A percentile compares a stretch with the other conserved stretches of the same genome.
These are phyloP conservation scores for Skeletonema grethae DNA, from an alignment of 108 stramenopile genomes.

Conservation along the genomic window DNA sequence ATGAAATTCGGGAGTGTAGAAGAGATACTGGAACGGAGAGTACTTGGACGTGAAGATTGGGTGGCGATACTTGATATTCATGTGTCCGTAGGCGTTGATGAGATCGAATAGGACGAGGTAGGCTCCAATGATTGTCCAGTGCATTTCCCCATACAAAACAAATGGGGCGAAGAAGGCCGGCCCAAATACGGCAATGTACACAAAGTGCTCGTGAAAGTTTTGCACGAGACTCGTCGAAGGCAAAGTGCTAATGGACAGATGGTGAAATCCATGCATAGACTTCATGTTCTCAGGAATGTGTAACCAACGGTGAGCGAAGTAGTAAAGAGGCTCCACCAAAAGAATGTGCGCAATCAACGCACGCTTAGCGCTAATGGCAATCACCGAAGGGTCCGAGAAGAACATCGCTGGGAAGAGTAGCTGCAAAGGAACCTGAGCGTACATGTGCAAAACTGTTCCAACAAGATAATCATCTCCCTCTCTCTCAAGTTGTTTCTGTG, in stretches of 20 bases:
- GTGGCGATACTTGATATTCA: slow-evolving; percentile 58
- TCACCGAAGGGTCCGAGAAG: slow-evolving; percentile 46
- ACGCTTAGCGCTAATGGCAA: slow-evolving; percentile 43
- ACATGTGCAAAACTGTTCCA: slow-evolving; percentile 67
- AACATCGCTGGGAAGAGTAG: slow-evolving; percentile 71
- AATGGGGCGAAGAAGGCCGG: slow-evolving; percentile 64
- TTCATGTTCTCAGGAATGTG: slow-evolving; percentile 74
- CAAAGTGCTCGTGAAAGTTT: slow-evolving; percentile 75
- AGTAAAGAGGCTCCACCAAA: slow-evolving; percentile 68
- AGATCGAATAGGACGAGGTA: slow-evolving; percentile 66
- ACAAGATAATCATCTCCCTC: slow-evolving; percentile 68
- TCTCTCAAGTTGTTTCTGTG: slow-evolving; percentile 63
- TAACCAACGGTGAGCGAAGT: slow-evolving; percentile 70
- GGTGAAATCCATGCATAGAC: slow-evolving; percentile 76
- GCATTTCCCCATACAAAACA: slow-evolving; percentile 36
- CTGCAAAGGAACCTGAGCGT: slow-evolving; percentile 62
- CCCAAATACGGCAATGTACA: slow-evolving; percentile 72
- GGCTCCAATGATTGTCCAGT: slow-evolving; percentile 64
- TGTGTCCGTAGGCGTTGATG: slow-evolving; percentile 70
- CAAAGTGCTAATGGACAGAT: slow-evolving; percentile 64
- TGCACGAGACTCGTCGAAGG: slow-evolving; percentile 69
- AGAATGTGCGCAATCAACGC: slow-evolving; percentile 54
- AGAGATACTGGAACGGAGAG: slow-evolving; percentile 64
- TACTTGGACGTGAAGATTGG: slow-evolving; percentile 62
- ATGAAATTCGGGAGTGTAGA: slow-evolving; percentile 79